These are phyloP conservation scores for Boletus vinaceobasis DNA, from an alignment of 768 basidiomycete genomes.

Conservation along the genomic window DNA sequence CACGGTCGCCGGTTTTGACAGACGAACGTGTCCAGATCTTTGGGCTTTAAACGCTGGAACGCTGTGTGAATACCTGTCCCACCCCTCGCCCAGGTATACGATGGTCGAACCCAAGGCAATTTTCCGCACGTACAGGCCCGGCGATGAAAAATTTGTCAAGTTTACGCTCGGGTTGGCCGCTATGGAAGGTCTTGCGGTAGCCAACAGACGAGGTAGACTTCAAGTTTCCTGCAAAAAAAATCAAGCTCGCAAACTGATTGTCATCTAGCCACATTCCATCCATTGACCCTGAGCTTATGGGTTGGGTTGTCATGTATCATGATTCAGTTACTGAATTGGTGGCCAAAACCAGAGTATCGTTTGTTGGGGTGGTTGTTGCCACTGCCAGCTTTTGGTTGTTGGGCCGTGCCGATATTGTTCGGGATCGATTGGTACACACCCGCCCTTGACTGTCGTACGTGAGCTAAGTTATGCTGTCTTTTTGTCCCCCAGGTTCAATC, in stretches of 20 bases:
- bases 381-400: conserved; percentile 63
- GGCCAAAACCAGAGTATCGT: conserved; percentile 52
- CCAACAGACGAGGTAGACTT: conserved; percentile 55
- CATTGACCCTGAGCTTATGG: conserved; percentile 61
- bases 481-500: conserved; percentile 53
- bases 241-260: background rate
- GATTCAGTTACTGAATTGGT: conserved; percentile 61
- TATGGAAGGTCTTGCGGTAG: conserved; percentile 65
- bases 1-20: background rate
- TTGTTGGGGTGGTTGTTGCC: conserved; percentile 51
- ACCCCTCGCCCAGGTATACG: background rate
- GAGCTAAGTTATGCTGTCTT: background rate
- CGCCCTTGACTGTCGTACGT: background rate
- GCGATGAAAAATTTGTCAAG: conserved; percentile 58
- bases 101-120: conserved; percentile 44
- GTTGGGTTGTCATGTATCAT: conserved; percentile 54
- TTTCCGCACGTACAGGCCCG: conserved; percentile 50
- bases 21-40: conserved; percentile 6
- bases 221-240: background rate
- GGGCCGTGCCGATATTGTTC: conserved; percentile 62
- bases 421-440: conserved; percentile 62
- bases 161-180: conserved; percentile 63
- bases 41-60: background rate
- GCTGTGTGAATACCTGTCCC: background rate
- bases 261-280: conserved; percentile 50